Evolutionary conservation across 148 eudicot genomes (phyloP), one percentile per base, ranked within the genome.

Genomic region (Diospyros lotus): DNA sequence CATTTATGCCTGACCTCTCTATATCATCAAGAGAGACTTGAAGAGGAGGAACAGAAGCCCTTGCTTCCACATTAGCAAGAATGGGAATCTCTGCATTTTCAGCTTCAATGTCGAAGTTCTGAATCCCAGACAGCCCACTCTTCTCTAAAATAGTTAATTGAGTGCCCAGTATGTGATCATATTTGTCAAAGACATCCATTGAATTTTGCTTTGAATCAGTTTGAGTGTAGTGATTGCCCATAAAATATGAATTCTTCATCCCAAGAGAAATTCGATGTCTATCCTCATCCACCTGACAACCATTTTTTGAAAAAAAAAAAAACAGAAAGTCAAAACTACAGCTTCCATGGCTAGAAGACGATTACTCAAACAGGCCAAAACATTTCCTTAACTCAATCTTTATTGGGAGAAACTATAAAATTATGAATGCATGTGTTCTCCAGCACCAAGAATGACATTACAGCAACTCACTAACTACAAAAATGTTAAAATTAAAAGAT

Each of bases 31-130:
- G 87, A 43, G 68, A 69, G 58, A 94, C 98, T 58, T 92, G 97
- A 38, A 94, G 90, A 17, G 98, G 88, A 77, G 84, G 97, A 77
- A 94, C 78, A 9, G 86, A 85, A 61, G 93, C 93, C 83, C 97
- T 84, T 56, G 92, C 87, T 80, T 90, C 96, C 64, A 82, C 85
- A 53, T 83, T 84, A 64, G 83, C 84, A 84, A 87, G 86, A 76
- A 85, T 61, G 50, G 83, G 83, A 69, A 66, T 80, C 59, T 75
- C 81, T 73, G 75, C 83, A 69, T 58, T 69, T 70, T 84, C 89
- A 76, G 45, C 78, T 46, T 79, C 84, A 78, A 75, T 46, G 42
- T 54, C 82, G 17, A 77, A 66, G 65, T 78, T 58, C 52, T 78
- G 73, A 61, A 61, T 48, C n/a, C 43, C 76, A 41, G 80, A 62